Percentiles rank a stretch among this genome's conserved stretches.
These are phyloP conservation scores for Calvatia gigantea DNA, from an alignment of 768 basidiomycete species.

Conservation along the genomic window DNA sequence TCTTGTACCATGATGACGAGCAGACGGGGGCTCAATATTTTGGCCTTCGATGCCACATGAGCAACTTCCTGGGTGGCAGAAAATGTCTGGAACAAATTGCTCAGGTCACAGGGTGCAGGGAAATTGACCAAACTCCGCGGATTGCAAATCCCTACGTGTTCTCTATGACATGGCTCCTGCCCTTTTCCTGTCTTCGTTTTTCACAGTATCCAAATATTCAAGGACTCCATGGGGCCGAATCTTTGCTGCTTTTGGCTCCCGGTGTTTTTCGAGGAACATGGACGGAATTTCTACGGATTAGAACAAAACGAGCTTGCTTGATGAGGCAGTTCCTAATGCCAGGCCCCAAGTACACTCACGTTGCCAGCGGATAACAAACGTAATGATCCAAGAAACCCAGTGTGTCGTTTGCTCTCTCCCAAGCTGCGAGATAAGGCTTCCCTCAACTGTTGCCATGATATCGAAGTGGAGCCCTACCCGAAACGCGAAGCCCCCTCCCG, in stretches of 20 bases:
- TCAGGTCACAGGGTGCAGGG: neutral
- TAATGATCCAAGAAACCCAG: too few species aligned
- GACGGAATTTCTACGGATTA: too few species aligned
- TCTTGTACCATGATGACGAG: neutral
- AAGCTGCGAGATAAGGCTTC: too few species aligned
- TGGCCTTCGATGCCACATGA: constrained; percentile 7
- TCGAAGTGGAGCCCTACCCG: constrained; percentile 1
- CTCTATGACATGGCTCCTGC: neutral
- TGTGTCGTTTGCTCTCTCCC: too few species aligned
- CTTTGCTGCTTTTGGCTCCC: too few species aligned
- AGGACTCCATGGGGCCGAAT: too few species aligned
- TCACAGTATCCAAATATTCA: neutral
- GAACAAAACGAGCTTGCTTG: too few species aligned
- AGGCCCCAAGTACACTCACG: too few species aligned
- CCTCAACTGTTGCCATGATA: too few species aligned
- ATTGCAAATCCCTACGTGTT: neutral
- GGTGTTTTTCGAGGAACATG: too few species aligned
- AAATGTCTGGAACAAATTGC: constrained; percentile 7
- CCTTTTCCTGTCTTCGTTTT: neutral
- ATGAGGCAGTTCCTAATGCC: too few species aligned
- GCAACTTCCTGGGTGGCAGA: constrained; percentile 12
- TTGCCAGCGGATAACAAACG: too few species aligned
- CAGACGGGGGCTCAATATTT: constrained; percentile 1
- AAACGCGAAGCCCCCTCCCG: constrained; percentile 6
- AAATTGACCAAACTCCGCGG: constrained; percentile 8